phyloP scores from a whole-genome alignment of 371 early-diverging fungal species.

The Mortierella sp. region DNA sequence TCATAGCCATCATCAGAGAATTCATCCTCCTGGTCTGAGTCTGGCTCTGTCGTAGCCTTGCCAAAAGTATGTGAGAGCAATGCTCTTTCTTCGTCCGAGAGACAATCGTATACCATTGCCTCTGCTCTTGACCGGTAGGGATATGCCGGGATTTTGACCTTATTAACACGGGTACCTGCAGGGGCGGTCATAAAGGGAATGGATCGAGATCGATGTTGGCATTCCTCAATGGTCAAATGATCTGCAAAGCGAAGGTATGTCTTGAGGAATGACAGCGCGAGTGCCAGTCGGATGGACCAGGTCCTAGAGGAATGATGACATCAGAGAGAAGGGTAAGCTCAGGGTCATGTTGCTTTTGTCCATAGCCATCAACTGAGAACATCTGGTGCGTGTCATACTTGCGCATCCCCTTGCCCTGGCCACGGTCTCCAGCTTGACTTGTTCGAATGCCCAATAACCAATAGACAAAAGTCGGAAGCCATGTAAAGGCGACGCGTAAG shows the following conservation, averaged over 20 bases:
- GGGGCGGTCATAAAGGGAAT: conserved; percentile 51
- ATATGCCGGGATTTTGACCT: conserved; percentile 34
- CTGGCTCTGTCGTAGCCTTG: not conserved
- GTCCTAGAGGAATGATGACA: not conserved
- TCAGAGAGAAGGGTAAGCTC: conserved; percentile 9
- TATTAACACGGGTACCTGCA: conserved; percentile 20
- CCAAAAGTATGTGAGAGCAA: conserved; percentile 5
- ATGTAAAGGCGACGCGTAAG: conserved; percentile 6
- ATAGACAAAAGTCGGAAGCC: conserved; percentile 19
- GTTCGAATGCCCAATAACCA: conserved; percentile 29
- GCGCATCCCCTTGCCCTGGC: conserved; percentile 31
- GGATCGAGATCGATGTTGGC: conserved; percentile 32
- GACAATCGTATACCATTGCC: conserved; percentile 18
- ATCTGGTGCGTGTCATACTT: conserved; percentile 31
- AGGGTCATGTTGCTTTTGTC: not conserved
- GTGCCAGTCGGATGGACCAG: conserved; percentile 26
- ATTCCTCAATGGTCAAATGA: conserved; percentile 29
- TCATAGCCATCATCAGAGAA: not conserved
- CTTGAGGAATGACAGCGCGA: conserved; percentile 34
- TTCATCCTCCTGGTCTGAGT: not conserved
- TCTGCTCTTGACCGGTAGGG: conserved; percentile 34
- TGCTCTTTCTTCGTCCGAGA: conserved; percentile 26
- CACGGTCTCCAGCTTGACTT: conserved; percentile 30
- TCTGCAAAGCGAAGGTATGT: conserved; percentile 21
- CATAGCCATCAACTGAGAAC: too few relatives aligned